Evolutionary conservation across 441 rosid genomes (phyloP), one percentile per base, ranked within the genome.

Genomic region (Oxalis stricta): DNA sequence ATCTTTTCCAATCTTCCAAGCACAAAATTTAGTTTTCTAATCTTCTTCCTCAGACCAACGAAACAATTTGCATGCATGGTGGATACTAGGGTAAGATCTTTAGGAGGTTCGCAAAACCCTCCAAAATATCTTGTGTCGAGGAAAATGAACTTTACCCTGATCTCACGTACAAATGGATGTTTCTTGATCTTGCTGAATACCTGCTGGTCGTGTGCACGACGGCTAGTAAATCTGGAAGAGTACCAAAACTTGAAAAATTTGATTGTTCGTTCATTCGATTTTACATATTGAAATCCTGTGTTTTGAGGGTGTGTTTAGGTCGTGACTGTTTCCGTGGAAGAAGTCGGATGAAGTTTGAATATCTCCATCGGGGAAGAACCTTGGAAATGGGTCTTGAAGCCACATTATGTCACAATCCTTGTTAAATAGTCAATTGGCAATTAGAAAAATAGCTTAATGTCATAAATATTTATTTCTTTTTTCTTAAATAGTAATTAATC

Each of bases 361-460:
- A 71, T 88, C 97, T 37, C 61, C 85, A 61, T 82, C 94, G 16
- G 56, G 40, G 59, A 61, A 70, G 49, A 88, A 75, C 61, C 64
- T 73, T 11, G 77, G 82, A 69, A 84, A 84, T 52, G 97, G 97
- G 61, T 88, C 68, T 57, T 95, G 66, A 58, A 84, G 72, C 95
- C 97, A 88, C 95, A 84, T 73, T 65, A 84, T 55, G 73, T 88
- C 97, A 41, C 80, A 87, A 75, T 88, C 97, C 97, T 84, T 76
- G 52, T 63, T 29, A 24, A 47, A 16, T 10, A 48, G 38, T 38
- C 30, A 52, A 33, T n/a, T n/a, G n/a, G n/a, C 34, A 14, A 50
- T 46, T 23, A 3, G 15, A 42, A 41, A 41, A 15, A 21, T 5
- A 21, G 38, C 1, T n/a, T n/a, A n/a, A n/a, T n/a, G n/a, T n/a